Base-by-base conservation (phyloP, 2,329 filamentous ascomycete genomes). In the Monosporascus ibericus region DNA sequence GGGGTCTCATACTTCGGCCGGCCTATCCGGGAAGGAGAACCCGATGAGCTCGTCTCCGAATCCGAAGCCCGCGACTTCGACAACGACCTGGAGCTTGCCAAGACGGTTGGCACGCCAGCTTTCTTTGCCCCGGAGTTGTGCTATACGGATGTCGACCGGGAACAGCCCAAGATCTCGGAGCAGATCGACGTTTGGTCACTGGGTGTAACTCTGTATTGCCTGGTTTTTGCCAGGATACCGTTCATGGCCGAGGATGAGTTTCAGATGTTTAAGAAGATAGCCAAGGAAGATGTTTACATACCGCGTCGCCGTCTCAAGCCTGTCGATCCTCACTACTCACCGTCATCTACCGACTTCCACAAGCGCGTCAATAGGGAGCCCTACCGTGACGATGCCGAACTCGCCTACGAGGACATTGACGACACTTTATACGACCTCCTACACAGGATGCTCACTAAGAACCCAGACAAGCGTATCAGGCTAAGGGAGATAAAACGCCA, bases 171-270 rank as follows among this genome's bases (percentile, higher is more conserved):
- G 72, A 85, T 99, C 40, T 96, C 91, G 5, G 90, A 90, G 62
- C 90, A 95, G 62, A 96, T 99, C 60, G 94, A 99, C 65, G 86
- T 99, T 17, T 99, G 94, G 94, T 96, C 94, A 11, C 77, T 99
- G 22, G 94, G 94, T 22, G 90, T 99, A 20, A 99, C 94, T 0
- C 80, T 99, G 2, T 99, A 96, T 71, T 96, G 92, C 65, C 85
- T 99, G 68, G 85, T 99, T 51, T 99, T 88, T 67, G 94, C 91
- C 15, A 89, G 94, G 50, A 89, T 96, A 40, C 94, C 94, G 0
- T 99, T 97, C 66, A 80, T 95, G 60, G 91, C 91, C 48, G 87
- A 94, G 65, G 92, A 95, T 61, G 90, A 95, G 63, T 96, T 88
- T 68, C 88, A 89, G 55, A 87, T 99, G 75, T 96, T 96, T 74